Percentiles rank a stretch among this genome's conserved stretches.
Evolutionary conservation across 1,139 yeast genomes (phyloP).

Genomic region (Kodamaea derodonti): DNA sequence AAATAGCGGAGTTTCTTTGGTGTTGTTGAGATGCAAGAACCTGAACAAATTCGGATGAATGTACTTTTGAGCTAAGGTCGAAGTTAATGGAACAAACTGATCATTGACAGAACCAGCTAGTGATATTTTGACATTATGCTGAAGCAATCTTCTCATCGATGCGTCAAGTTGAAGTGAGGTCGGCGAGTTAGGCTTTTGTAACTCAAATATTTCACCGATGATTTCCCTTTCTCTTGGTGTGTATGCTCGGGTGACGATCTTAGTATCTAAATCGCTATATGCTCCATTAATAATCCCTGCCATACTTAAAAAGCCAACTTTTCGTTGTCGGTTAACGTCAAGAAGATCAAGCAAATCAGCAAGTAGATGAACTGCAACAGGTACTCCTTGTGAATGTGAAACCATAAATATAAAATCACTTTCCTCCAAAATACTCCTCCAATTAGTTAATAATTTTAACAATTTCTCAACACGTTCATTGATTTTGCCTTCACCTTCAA

Average conservation of each 20-base stretch:
- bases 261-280: constrained; percentile 38
- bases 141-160: constrained; percentile 30
- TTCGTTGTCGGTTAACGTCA: constrained; percentile 14
- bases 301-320: constrained; percentile 41
- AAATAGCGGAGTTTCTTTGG: constrained; percentile 29
- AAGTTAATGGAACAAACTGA: constrained; percentile 42
- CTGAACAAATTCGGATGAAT: constrained; percentile 55
- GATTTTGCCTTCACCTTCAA: constrained; percentile 52
- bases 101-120: constrained; percentile 46
- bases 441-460: constrained; percentile 37
- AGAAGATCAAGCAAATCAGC: constrained; percentile 24
- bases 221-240: constrained; percentile 45
- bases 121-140: constrained; percentile 45
- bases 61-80: constrained; percentile 41
- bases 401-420: constrained; percentile 44
- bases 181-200: constrained; percentile 35
- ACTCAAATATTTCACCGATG: constrained; percentile 45
- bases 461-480: constrained; percentile 37
- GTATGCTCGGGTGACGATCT: constrained; percentile 45
- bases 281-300: constrained; percentile 48
- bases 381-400: constrained; percentile 44
- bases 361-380: constrained; percentile 42
- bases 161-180: constrained; percentile 28
- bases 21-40: constrained; percentile 22
- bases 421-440: constrained; percentile 32